These are phyloP conservation scores for Hordeum vulgare DNA, from an alignment of 176 grass and related monocot genomes.

Conservation along the genomic window MorexV3_pseudomolecules_assembly NC_058523.1:94601675-94602174, in stretches of 20 bases:
- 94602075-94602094: neutral
- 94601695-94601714: neutral
- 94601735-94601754: neutral
- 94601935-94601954: neutral
- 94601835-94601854: neutral
- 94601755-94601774: neutral
- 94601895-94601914: too few species aligned
- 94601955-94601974: neutral
- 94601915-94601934: neutral
- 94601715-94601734: neutral
- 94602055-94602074: neutral
- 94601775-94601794: neutral
- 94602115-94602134: neutral
- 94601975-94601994: neutral
- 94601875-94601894: too few species aligned
- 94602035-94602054: neutral
- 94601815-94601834: neutral
- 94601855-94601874: neutral
- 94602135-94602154: neutral
- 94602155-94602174: neutral
- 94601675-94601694: neutral
- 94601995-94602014: neutral
- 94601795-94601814: neutral
- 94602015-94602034: neutral
- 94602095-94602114: neutral